phyloP scores from a whole-genome alignment of 345 rosid genomes.

The Arabis alpina region DNA sequence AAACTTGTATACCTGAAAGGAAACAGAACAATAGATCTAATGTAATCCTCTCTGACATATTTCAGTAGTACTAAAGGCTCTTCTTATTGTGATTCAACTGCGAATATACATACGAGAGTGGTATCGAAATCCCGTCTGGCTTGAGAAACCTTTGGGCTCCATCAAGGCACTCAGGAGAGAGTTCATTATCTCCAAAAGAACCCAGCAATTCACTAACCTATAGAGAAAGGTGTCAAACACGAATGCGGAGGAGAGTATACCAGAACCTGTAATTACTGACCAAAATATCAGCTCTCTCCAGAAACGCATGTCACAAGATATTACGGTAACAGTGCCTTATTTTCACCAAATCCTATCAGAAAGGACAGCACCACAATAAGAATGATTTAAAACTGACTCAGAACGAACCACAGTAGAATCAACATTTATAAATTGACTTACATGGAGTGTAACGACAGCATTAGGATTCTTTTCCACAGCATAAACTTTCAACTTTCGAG shows the following conservation, averaged over 20 bases:
- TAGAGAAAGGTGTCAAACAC: constrained; percentile 31
- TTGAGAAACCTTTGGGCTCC: constrained; percentile 96
- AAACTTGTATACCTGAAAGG: constrained; percentile 81
- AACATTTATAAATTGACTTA: constrained; percentile 26
- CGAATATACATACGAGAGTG: constrained; percentile 75
- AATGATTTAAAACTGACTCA: constrained; percentile 24
- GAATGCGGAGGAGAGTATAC: constrained; percentile 36
- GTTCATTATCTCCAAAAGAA: constrained; percentile 98
- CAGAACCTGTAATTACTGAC: constrained; percentile 45
- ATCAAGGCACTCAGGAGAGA: constrained; percentile 98
- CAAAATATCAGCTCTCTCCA: constrained; percentile 97
- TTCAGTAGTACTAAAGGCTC: background rate
- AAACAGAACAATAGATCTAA: no score
- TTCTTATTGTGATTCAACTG: no score
- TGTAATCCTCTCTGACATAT: no score
- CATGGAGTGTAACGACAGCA: constrained; percentile 85
- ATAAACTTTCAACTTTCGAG: constrained; percentile 71
- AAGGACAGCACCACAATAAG: background rate
- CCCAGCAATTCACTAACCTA: constrained; percentile 96
- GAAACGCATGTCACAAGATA: constrained; percentile 93
- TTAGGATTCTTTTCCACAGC: constrained; percentile 93
- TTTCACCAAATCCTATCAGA: constrained; percentile 18
- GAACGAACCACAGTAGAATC: constrained; percentile 47
- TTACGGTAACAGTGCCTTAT: constrained; percentile 62
- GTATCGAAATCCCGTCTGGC: constrained; percentile 92